Base-by-base conservation (phyloP, 129 eudicot species). In the Artemisia annua region DNA sequence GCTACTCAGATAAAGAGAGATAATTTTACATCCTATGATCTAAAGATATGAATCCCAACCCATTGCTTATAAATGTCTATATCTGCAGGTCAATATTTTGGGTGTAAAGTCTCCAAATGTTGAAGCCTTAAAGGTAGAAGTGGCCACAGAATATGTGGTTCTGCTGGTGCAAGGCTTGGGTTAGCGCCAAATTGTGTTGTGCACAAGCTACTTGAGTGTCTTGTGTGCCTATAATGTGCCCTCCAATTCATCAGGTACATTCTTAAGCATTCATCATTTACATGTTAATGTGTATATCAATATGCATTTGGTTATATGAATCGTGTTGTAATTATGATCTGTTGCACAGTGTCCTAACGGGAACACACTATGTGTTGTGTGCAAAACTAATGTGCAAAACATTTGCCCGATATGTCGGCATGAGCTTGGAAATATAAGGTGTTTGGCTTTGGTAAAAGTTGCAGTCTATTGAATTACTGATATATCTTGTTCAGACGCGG, bases 221-320 rank as follows among this genome's bases (percentile, higher is more conserved):
- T 88, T 17, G 83, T 85, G 28, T 85, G 95, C 74, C 44, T 79
- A 35, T 75, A 53, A 85, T 88, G 95, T 85, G 75, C 22, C 95
- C 88, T 18, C 88, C 90, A n/a, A 85, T 88, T 77, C 88, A 82
- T 73, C 95, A 88, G 82, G 95, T 83, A 71, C 2, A 16, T 57
- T 15, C 13, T 20, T 22, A 39, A 22, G 26, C 19, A 50, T 26
- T 24, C 24, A 51, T 63, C 28, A 7, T 69, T 50, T 43, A 19
- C 51, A 0, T 8, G n/a, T 30, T 30, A 30, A 30, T 30, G 39
- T 30, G 39, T 30, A 32, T 32, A 26, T 26, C 39, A 50, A 63
- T 15, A 50, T 46, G 7, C 7, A 57, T 6, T 26, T 12, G 4
- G 17, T 15, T 13, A 48, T 11, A 57, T 7, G 69, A 10, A 56